These are phyloP conservation scores for Nemophila menziesii DNA, from an alignment of 257 asterid genomes.

Conservation along the genomic window DNA sequence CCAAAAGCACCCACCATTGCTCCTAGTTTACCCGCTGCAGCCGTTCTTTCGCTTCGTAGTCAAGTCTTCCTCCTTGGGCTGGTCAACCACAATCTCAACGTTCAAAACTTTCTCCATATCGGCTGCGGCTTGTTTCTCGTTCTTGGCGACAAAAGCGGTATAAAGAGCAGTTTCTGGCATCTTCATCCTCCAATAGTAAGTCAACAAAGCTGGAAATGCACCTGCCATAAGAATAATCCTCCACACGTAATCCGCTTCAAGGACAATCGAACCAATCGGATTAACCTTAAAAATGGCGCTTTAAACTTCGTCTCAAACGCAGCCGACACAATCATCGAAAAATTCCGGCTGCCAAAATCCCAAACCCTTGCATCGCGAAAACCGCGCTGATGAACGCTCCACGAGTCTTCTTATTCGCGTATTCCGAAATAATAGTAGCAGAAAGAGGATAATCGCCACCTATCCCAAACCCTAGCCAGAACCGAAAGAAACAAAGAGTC, in stretches of 20 bases:
- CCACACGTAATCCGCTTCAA: constrained; percentile 56
- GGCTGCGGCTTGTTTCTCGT: constrained; percentile 47
- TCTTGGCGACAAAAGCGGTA: constrained; percentile 59
- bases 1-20: too few relatives aligned
- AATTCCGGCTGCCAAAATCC: constrained; percentile 33
- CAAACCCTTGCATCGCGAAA: constrained; percentile 71
- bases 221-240: constrained; percentile 57
- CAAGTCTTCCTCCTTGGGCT: too few relatives aligned
- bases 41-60: too few relatives aligned
- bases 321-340: constrained; percentile 27
- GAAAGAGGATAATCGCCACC: constrained; percentile 76
- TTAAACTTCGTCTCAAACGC: constrained; percentile 24
- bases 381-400: constrained; percentile 65
- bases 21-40: too few relatives aligned
- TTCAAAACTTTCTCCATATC: constrained; percentile 51
- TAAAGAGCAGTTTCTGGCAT: constrained; percentile 81
- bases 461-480: constrained; percentile 64
- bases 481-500: constrained; percentile 57
- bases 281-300: constrained; percentile 19
- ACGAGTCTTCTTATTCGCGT: constrained; percentile 50
- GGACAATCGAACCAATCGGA: constrained; percentile 30
- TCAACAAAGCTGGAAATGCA: constrained; percentile 48
- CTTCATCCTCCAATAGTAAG: constrained; percentile 73
- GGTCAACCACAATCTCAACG: constrained; percentile 48
- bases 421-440: constrained; percentile 65